Conservation (phyloP, 2,329 filamentous ascomycete genomes). For the Cryphonectria parasitica region DNA sequence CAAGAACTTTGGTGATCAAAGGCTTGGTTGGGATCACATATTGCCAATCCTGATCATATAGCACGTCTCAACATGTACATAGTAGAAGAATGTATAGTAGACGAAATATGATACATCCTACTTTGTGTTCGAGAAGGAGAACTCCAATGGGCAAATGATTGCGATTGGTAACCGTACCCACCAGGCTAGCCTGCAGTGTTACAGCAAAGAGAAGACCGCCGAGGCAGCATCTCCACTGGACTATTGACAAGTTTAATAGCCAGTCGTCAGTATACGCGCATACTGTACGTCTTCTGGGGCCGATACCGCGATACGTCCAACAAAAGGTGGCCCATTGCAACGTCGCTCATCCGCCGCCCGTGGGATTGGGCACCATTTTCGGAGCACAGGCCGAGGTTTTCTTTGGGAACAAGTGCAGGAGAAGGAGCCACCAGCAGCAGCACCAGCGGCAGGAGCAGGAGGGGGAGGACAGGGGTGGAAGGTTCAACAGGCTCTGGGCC, state of each 20-base stretch:
- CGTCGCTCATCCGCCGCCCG: not conserved
- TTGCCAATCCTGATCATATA: not conserved
- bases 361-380: not conserved
- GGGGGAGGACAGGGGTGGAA: not conserved
- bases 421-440: not conserved
- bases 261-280: constrained; percentile 8
- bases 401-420: not conserved
- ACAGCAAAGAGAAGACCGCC: not conserved
- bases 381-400: not conserved
- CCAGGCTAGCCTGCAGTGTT: not conserved
- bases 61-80: not conserved
- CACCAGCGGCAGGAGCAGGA: not conserved
- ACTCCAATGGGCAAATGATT: not conserved
- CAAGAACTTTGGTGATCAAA: not conserved
- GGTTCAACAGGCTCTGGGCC: not conserved
- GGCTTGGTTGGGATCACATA: not conserved
- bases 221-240: not conserved
- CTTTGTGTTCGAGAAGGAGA: not conserved
- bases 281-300: not conserved
- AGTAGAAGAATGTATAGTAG: not conserved
- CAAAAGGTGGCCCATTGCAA: not conserved
- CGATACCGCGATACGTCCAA: not conserved
- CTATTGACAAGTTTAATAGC: constrained; percentile 6
- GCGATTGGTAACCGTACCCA: not conserved
- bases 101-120: not conserved